Evolutionary conservation across 192 early-diverging fungal genomes (phyloP).

Genomic region (Backusella macrospora): DNA sequence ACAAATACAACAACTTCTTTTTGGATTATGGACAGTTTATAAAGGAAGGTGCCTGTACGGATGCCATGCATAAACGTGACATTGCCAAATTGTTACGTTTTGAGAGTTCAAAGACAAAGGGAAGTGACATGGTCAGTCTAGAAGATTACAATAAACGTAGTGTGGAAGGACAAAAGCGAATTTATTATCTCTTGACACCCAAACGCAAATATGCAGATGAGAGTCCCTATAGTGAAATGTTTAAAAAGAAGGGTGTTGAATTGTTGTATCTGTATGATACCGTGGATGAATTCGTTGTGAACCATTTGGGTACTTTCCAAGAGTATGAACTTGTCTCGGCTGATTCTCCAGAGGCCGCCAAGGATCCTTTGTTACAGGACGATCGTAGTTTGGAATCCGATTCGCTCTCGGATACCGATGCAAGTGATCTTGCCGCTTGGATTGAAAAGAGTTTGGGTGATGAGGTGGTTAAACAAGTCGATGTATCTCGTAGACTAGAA

Average conservation of each 20-base stretch:
- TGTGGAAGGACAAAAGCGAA: slow-evolving; percentile 72
- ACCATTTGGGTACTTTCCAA: slow-evolving; percentile 62
- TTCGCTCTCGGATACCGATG: slow-evolving; percentile 47
- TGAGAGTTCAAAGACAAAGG: slow-evolving; percentile 46
- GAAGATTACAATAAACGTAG: slow-evolving; percentile 74
- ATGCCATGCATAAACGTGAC: slow-evolving; percentile 53
- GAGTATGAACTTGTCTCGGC: slow-evolving; percentile 59
- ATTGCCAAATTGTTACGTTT: slow-evolving; percentile 66
- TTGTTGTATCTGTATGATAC: slow-evolving; percentile 67
- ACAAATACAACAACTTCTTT: slow-evolving; percentile 60
- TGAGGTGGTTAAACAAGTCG: slow-evolving; percentile 66
- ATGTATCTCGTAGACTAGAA: slow-evolving; percentile 70
- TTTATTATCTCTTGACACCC: slow-evolving; percentile 67
- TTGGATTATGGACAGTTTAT: slow-evolving; percentile 68
- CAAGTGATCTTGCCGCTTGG: slow-evolving; percentile 59
- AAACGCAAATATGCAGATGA: slow-evolving; percentile 62
- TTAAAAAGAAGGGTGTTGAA: slow-evolving; percentile 74
- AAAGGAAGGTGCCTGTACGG: slow-evolving; percentile 79
- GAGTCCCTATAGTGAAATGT: slow-evolving; percentile 75
- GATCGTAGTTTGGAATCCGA: slow-evolving; percentile 14
- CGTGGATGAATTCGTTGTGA: slow-evolving; percentile 61
- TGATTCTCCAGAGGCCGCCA: slow-evolving; percentile 46
- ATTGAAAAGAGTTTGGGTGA: slow-evolving; percentile 62
- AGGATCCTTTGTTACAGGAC: slow-evolving; percentile 39
- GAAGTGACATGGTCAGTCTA: slow-evolving; percentile 57